These are phyloP conservation scores for Obelidium mucronatum DNA, from an alignment of 192 early-diverging fungal genomes.

Conservation along the genomic window DNA sequence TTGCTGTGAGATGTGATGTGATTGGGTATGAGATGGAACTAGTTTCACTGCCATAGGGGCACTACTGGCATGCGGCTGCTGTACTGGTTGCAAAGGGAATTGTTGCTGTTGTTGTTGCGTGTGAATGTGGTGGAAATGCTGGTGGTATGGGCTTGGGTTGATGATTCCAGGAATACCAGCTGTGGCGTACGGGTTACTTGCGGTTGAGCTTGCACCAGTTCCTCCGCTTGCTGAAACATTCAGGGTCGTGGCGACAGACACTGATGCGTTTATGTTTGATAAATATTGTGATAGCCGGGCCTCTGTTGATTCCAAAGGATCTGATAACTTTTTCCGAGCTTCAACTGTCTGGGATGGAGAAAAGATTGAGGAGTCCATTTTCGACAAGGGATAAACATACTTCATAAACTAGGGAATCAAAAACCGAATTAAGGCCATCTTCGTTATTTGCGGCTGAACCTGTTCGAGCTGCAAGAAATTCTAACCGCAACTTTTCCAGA, in stretches of 20 bases:
- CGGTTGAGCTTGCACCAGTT: not conserved
- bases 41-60: too few species aligned
- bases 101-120: too few species aligned
- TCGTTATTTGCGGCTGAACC: not conserved
- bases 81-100: too few species aligned
- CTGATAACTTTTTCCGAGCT: too few species aligned
- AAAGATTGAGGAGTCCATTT: too few species aligned
- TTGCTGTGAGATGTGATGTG: too few species aligned
- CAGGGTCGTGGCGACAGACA: not conserved
- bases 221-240: not conserved
- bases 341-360: too few species aligned
- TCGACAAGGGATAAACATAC: too few species aligned
- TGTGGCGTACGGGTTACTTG: conserved; percentile 13
- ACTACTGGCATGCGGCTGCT: too few species aligned
- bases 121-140: conserved; percentile 12
- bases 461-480: not conserved
- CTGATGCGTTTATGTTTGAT: not conserved
- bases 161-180: conserved; percentile 19
- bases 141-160: conserved; percentile 16
- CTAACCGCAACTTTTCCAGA: not conserved
- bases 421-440: not conserved
- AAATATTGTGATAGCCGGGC: not conserved
- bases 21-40: too few species aligned
- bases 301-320: not conserved
- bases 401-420: not conserved